Base-by-base conservation (phyloP, 306 rosid genomes). In the Medicago arabica region DNA sequence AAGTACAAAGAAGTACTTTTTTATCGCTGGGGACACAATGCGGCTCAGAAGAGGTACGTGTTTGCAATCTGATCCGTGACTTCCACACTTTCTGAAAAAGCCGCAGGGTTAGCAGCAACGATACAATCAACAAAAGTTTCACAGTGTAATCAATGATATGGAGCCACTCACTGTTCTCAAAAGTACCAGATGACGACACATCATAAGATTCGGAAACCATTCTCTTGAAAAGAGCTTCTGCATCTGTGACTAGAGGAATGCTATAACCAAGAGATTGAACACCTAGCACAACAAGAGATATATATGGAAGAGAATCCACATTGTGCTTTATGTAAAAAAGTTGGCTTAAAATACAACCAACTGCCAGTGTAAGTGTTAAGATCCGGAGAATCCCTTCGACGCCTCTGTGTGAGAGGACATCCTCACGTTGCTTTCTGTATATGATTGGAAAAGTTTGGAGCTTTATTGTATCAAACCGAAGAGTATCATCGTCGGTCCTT, bases 61-160 rank as follows among this genome's bases (percentile, higher is more conserved):
- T 76, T 17, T 85, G 88, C 79, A 90, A 84, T 81, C 91, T 92
- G 83, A 80, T 71, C 11, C 97, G 93, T 49, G 93, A 86, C 81
- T 90, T 95, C 97, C 96, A 95, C 54, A 89, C 97, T 86, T 95
- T 95, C 74, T 95, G 98, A 67, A 85, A 90, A 28, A 95, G 91
- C 78, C 97, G 85, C 53, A 95, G 80, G 50, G 97, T 92, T 72
- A 95, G 80, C 12, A 92, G 84, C 70, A 92, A 78, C 3, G 97
- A 80, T 53, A 83, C 78, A 83, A 95, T 85, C 67, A 92, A 82
- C 40, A 90, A 86, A 77, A 95, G 89, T 83, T 95, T 95, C 71
- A 92, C 93, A 0, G 84, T 66, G 86, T 88, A 90, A 79, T 95
- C 93, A 38, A 90, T 85, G 79, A 85, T 75, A 72, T 82, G 73